Evolutionary conservation across 805 yeast species (phyloP), one percentile per base, ranked within the genome.

Genomic region (Starmerella khaoyaiensis): DNA sequence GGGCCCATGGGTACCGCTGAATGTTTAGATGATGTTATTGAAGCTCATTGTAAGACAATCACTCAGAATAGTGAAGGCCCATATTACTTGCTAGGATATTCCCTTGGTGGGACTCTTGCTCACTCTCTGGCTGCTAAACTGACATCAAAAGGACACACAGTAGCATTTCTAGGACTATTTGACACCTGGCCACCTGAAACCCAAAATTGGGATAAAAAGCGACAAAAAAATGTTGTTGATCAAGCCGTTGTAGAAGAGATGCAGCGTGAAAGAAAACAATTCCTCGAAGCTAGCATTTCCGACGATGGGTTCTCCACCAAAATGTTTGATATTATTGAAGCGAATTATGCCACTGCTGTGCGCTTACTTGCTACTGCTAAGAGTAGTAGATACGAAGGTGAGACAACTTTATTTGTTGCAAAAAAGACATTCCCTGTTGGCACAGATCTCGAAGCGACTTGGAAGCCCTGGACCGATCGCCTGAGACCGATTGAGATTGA

Each of bases 141-240:
- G 1, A 31, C 26, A 15, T 21, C 28, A 1, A 28, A 28, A 8
- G 46, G 46, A 3, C 20, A 33, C 12, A 18, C 23, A 3, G 46
- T 42, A 3, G 31, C 28, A 3, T 42, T 42, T 23, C 29, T 42
- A 14, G 46, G 46, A 2, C 16, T 42, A 11, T 30, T 42, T 4
- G 46, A 42, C 24, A 42, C 46, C n/a, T 42, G 46, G 46, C 46
- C 46, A 5, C 46, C 46, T 4, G 46, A 42, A 23, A 42, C 46
- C 1, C 46, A 42, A 29, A 42, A 39, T 32, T 42, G 46, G 46
- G 39, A 42, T 21, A 43, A 31, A 9, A 39, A 36, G 19, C 31
- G 26, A 8, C 31, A 30, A 2, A 21, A 26, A 14, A 29, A 35
- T 11, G 31, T 35, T 14, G 37, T 42, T 3, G 41, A 39, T 26